Base-by-base conservation (phyloP, 179 eudicot species). In the Silene noctiflora region DNA sequence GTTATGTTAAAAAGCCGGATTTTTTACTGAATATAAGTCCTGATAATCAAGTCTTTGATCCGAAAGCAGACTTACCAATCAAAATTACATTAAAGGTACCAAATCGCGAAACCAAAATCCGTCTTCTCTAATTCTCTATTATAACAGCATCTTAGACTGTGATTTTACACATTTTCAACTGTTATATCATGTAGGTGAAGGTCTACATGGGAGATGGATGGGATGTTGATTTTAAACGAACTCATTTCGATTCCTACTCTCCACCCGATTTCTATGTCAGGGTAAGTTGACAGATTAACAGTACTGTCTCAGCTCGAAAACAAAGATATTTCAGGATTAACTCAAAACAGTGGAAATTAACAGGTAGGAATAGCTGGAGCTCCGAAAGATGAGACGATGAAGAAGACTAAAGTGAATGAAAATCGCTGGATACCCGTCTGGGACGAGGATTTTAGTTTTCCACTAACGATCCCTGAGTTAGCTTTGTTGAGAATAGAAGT, bases 201-300 rank as follows among this genome's bases (percentile, higher is more conserved):
- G 86, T 92, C 13, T 94, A 90, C 81, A 80, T 89, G 92, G 96
- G 98, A 21, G 94, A 88, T 82, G 98, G 98, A 39, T 94, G 98
- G 97, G 87, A 86, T 76, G 74, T 86, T 79, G 98, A 94, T 70
- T 94, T 94, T 83, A 88, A 90, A 76, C 88, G 83, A 78, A 89
- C 94, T 71, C 91, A 92, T 80, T 94, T 92, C 74, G 97, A 94
- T 81, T 42, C 63, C 42, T 92, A 84, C 71, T 94, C 98, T 3
- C 97, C 97, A 3, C 97, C 96, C 0, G 98, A 94, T 66, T 94
- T 92, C 83, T 94, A 91, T 79, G 75, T 89, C 14, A 87, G 85
- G 89, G 98, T 91, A 77, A 81, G 88, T 39, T 1, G 14, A 51
- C 17, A 51, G 53, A 46, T 9, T 1, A 46, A 1, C n/a, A 11